These are phyloP conservation scores for Calonectria pteridis DNA, from an alignment of 2,329 filamentous ascomycete species.

Conservation along the genomic window DNA sequence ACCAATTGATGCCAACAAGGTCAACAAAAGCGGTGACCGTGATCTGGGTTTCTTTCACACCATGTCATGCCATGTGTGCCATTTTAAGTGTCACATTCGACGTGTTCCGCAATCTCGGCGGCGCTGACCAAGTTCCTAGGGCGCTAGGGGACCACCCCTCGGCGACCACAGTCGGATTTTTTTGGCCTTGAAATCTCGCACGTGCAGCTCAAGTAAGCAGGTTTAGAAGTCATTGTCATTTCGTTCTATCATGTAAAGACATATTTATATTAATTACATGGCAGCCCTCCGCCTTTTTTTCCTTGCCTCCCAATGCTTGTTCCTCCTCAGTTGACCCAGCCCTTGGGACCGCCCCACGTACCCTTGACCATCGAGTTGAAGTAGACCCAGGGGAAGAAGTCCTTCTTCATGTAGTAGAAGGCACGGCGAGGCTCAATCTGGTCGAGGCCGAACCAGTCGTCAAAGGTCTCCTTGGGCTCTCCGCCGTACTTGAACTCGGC, in stretches of 20 bases:
- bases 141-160: background rate
- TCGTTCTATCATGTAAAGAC: background rate
- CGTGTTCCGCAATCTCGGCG: background rate
- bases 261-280: constrained; percentile 1
- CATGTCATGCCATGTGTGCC: background rate
- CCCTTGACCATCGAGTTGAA: constrained; percentile 71
- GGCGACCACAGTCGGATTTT: background rate
- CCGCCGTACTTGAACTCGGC: constrained; percentile 76
- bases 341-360: constrained; percentile 71
- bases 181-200: background rate
- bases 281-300: background rate
- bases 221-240: background rate
- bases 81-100: background rate
- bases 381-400: constrained; percentile 78
- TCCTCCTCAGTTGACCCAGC: constrained; percentile 50
- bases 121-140: background rate
- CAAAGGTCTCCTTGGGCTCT: constrained; percentile 73
- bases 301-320: background rate
- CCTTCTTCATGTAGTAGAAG: constrained; percentile 74
- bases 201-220: background rate
- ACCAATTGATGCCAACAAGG: background rate
- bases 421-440: constrained; percentile 66
- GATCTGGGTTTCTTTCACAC: background rate
- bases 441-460: constrained; percentile 65
- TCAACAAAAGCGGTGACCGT: background rate